Evolutionary conservation across 495 filamentous ascomycete species (phyloP).

Genomic region (Lasiosphaeris hirsuta): DNA sequence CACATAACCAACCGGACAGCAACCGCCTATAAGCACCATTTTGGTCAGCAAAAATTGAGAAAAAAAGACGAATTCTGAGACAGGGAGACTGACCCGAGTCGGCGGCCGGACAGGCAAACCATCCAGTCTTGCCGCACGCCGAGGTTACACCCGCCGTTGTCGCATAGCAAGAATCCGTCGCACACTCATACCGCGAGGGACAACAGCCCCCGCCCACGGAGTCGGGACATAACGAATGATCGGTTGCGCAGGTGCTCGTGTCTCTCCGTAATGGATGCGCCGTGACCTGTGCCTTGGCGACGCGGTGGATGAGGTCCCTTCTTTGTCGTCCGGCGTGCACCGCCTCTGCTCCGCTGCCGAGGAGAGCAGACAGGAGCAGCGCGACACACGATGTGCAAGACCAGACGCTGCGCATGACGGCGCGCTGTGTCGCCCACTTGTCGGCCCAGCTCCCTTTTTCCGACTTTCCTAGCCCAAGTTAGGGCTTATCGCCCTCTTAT

Average conservation of each 20-base stretch:
- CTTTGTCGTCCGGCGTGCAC: conserved; percentile 18
- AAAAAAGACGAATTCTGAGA: too few species aligned
- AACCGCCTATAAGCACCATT: conserved; percentile 22
- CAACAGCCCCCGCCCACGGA: conserved; percentile 42
- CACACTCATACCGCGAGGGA: conserved; percentile 40
- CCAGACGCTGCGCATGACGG: conserved; percentile 34
- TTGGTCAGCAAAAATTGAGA: neutral
- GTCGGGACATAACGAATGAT: conserved; percentile 34
- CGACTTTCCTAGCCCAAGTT: neutral
- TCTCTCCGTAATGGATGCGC: conserved; percentile 20
- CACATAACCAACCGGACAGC: conserved; percentile 35
- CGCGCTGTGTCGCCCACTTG: too few species aligned
- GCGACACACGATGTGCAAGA: conserved; percentile 25
- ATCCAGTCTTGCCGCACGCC: conserved; percentile 33
- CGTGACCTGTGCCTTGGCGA: conserved; percentile 38
- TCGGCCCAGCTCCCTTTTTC: neutral
- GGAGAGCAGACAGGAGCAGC: conserved; percentile 24
- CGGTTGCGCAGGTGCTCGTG: conserved; percentile 24
- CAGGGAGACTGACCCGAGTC: conserved; percentile 19
- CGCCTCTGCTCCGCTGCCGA: conserved; percentile 21
- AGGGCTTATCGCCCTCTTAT: conserved; percentile 9
- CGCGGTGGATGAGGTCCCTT: conserved; percentile 28
- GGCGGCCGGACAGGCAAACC: conserved; percentile 30
- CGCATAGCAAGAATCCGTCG: conserved; percentile 40
- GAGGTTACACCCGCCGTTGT: conserved; percentile 38